Base-by-base conservation (phyloP, 176 grass and related monocot species). In the Aegilops sharonensis region DNA sequence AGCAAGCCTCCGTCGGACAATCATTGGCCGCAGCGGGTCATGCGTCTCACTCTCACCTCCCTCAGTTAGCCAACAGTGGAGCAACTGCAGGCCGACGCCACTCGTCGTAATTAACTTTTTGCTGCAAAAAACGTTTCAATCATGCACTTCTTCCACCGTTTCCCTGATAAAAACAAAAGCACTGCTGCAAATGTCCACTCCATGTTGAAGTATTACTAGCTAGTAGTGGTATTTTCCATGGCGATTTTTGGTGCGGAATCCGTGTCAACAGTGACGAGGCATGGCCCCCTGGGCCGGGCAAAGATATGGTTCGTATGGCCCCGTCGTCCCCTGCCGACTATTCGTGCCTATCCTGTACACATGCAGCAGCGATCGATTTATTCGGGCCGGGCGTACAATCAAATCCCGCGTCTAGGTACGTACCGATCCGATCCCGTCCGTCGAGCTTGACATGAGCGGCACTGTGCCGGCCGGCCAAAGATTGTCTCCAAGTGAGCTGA, bases 341-440 rank as follows among this genome's bases (percentile, higher is more conserved):
- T 85, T 75, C 88, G 35, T 76, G 52, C 25, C 45, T 48, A 85
- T 85, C 81, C 50, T 29, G 24, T 9, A 31, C n/a, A 5, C 21
- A 40, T 67, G 43, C 43, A 45, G 21, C 7, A 32, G 67, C 11
- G 11, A 31, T 2, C 15, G 40, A 64, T 84, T 72, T 65, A 64
- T 80, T 84, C 75, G 40, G 74, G 9, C 10, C 75, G 57, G 11
- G 71, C 30, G 75, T 32, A 56, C 64, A 23, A 80, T 80, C 88
- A 85, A 25, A 85, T 75, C 77, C 45, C 68, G 43, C 0, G 75
- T 59, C 47, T 9, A 71, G 34, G 68, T 15, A 72, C 52, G 57
- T 64, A 78, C 66, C 66, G 66, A 68, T 68, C 67, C 68, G 34
- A 71, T 71, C 54, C 54, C 54, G 18, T 63, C 71, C 54, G 18